These are phyloP conservation scores for Lithohypha guttulata DNA, from an alignment of 2,329 filamentous ascomycete species.

Conservation along the genomic window DNA sequence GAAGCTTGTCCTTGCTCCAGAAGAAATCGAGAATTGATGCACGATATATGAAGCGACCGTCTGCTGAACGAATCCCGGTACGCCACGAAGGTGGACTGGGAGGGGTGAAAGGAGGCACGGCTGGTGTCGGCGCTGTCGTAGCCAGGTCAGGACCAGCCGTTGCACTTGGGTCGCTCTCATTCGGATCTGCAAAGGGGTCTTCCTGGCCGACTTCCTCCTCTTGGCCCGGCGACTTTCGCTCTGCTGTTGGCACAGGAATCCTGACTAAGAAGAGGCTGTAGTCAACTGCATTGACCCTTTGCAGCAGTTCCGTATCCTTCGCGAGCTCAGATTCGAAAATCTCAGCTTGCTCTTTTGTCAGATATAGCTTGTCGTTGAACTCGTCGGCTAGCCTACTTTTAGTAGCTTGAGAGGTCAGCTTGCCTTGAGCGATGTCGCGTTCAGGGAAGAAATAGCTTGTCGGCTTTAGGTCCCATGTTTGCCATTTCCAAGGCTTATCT, in stretches of 20 bases:
- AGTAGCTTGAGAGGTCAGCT: constrained; percentile 52
- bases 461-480: constrained; percentile 65
- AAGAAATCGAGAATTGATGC: constrained; percentile 64
- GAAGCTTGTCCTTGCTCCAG: constrained; percentile 63
- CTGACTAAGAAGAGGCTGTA: constrained; percentile 65
- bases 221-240: constrained; percentile 16
- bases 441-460: constrained; percentile 67
- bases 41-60: constrained; percentile 48
- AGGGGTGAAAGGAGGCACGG: constrained; percentile 21
- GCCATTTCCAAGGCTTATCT: constrained; percentile 40
- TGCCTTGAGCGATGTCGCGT: constrained; percentile 56
- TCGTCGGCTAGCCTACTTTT: constrained; percentile 56
- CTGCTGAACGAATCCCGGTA: constrained; percentile 48
- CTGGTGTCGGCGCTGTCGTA: background rate
- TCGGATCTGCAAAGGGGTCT: constrained; percentile 22
- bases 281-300: constrained; percentile 56
- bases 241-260: constrained; percentile 28
- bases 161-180: background rate
- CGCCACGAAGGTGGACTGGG: constrained; percentile 45
- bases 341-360: constrained; percentile 45
- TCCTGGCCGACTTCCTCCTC: constrained; percentile 18
- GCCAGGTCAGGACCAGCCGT: background rate
- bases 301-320: constrained; percentile 53
- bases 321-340: constrained; percentile 46
- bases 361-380: constrained; percentile 54